A percentile compares a stretch with the other conserved stretches of the same genome.
These are phyloP conservation scores for Vitis hybrid DNA, from an alignment of 177 flowering plant genomes.

Conservation along the genomic window DNA sequence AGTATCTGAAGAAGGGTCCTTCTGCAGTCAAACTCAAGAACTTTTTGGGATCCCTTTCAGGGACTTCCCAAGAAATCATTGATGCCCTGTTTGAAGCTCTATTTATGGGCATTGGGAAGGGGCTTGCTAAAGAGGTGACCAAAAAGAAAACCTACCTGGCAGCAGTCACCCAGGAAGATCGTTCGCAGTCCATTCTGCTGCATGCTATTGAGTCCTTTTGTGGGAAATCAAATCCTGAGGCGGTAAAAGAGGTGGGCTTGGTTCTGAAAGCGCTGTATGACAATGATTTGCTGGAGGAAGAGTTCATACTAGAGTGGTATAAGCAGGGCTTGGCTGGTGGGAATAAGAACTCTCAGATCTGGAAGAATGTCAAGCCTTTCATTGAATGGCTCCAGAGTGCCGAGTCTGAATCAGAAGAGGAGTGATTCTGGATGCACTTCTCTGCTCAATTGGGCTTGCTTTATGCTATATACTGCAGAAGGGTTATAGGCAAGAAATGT, in stretches of 20 bases:
- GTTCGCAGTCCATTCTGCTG: slow-evolving; percentile 48
- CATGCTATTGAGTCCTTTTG: slow-evolving; percentile 58
- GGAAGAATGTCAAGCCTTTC: slow-evolving; percentile 80
- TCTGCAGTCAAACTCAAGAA: slow-evolving; percentile 46
- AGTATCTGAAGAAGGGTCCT: slow-evolving; percentile 45
- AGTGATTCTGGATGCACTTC: slow-evolving; percentile 19
- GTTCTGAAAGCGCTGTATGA: slow-evolving; percentile 72
- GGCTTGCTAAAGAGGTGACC: slow-evolving; percentile 66
- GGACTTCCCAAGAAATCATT: slow-evolving; percentile 46
- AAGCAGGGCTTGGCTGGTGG: slow-evolving; percentile 47
- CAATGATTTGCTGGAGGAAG: slow-evolving; percentile 72
- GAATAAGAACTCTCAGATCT: slow-evolving; percentile 45
- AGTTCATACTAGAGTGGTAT: slow-evolving; percentile 61
- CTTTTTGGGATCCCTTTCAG: slow-evolving; percentile 42
- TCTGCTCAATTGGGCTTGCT: no score
- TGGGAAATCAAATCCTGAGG: slow-evolving; percentile 44
- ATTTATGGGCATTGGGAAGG: slow-evolving; percentile 62
- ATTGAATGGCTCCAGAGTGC: slow-evolving; percentile 94
- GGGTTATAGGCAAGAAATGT: no score
- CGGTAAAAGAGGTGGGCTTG: slow-evolving; percentile 66
- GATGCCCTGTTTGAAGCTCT: slow-evolving; percentile 66
- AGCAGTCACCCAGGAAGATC: slow-evolving; percentile 51
- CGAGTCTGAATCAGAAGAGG: slow-evolving; percentile 77
- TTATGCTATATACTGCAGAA: no score
- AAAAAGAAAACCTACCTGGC: slow-evolving; percentile 60